These are phyloP conservation scores for Wickerhamiella nectarea DNA, from an alignment of 805 yeast species.

Conservation along the genomic window DNA sequence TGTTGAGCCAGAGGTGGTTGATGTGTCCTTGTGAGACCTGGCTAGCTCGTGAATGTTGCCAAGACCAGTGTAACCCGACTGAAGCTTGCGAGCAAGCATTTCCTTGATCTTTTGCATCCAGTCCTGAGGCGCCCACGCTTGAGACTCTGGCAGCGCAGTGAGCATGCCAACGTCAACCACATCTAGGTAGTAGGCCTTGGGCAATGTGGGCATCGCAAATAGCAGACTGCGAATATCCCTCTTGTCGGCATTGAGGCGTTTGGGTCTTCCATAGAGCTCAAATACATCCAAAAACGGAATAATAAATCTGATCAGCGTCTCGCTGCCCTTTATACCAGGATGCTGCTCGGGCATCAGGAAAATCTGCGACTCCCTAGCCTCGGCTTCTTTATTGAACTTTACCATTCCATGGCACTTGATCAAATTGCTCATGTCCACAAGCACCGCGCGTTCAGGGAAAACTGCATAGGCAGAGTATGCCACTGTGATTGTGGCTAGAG, in stretches of 20 bases:
- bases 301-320: constrained; percentile 68
- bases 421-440: constrained; percentile 79
- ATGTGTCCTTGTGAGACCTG: constrained; percentile 10
- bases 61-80: constrained; percentile 35
- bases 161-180: constrained; percentile 43
- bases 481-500: constrained; percentile 64
- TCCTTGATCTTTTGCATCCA: constrained; percentile 49
- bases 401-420: constrained; percentile 79
- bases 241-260: constrained; percentile 61
- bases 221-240: constrained; percentile 48
- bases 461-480: constrained; percentile 73
- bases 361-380: constrained; percentile 42
- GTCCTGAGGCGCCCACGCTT: constrained; percentile 40
- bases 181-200: constrained; percentile 58
- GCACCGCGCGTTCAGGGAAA: constrained; percentile 73
- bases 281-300: constrained; percentile 67
- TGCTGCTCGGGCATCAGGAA: constrained; percentile 76
- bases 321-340: constrained; percentile 71
- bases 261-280: constrained; percentile 70
- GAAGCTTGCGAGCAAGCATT: constrained; percentile 38
- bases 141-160: constrained; percentile 26
- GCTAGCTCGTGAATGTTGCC: constrained; percentile 34
- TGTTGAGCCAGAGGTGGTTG: background rate
- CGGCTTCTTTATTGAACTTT: constrained; percentile 22
- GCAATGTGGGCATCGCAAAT: constrained; percentile 74